Evolutionary conservation across 768 basidiomycete species (phyloP), one percentile per base, ranked within the genome.

Genomic region (Phlebiopsis gigantea): DNA sequence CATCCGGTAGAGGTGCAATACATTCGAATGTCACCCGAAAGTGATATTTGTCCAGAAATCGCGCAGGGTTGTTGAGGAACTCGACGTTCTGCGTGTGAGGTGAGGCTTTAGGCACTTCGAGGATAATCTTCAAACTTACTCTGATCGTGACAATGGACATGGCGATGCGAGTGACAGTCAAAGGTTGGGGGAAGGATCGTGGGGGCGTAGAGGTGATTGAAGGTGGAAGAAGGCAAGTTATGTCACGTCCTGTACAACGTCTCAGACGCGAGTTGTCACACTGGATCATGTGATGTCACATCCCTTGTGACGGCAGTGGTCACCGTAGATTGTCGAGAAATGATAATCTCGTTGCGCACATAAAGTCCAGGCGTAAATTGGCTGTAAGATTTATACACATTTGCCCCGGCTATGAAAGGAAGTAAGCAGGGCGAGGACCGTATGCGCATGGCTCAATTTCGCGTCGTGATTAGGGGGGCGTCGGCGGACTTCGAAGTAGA

Each of bases 11-110:
- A 5, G 86, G 84, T 10, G 93, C 88, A 63, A 98, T 93, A 69
- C 94, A 98, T 69, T 98, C 97, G 63, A 99, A 99, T 1, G 93
- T 96, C 67, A 98, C 94, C 61, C 90, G 85, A 71, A 98, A 97
- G 63, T 83, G 81, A 73, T 98, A 98, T 26, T 85, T 77, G 67
- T 98, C 94, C 10, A 87, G 82, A 72, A 98, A 98, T 62, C 84
- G 82, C 17, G 93, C 92, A 6, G 93, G 93, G 73, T 95, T 95
- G 75, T 93, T 94, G 68, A 96, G 78, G 62, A 94, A 93, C 69
- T 91, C 87, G 62, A 90, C 88, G 69, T 91, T 87, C 88, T 90
- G 65, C 6, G 17, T n/a, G 19, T n/a, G 15, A 19, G 9, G n/a
- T n/a, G n/a, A n/a, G n/a, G n/a, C n/a, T n/a, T n/a, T n/a, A n/a